Evolutionary conservation across 768 basidiomycete species (phyloP).

Genomic region (Amanita thiersii): DNA sequence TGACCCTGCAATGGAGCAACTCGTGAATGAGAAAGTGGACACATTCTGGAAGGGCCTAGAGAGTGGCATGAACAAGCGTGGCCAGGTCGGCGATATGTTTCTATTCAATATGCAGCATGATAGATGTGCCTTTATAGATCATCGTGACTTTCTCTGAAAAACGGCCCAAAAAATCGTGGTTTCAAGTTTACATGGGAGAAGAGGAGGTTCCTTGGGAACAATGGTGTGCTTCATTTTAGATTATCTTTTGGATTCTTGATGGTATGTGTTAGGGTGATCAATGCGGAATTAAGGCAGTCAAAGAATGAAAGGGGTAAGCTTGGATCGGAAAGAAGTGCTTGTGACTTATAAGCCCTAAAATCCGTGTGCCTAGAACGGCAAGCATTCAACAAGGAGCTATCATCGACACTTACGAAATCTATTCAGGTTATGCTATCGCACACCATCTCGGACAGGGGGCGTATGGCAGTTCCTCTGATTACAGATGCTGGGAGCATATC

Average conservation of each 20-base stretch:
- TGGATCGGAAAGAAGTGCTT: background rate
- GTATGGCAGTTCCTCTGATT: slow-evolving; percentile 69
- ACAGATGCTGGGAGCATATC: slow-evolving; percentile 72
- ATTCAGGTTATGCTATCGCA: slow-evolving; percentile 66
- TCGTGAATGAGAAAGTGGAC: slow-evolving; percentile 72
- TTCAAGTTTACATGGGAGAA: slow-evolving; percentile 59
- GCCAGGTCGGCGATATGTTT: slow-evolving; percentile 42
- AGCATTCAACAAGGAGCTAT: slow-evolving; percentile 51
- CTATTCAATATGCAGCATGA: background rate
- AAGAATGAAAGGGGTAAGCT: slow-evolving; percentile 49
- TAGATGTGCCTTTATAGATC: slow-evolving; percentile 34
- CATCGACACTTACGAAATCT: slow-evolving; percentile 54
- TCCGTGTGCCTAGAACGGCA: slow-evolving; percentile 25
- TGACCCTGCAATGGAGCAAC: slow-evolving; percentile 61
- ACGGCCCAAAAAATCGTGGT: slow-evolving; percentile 73
- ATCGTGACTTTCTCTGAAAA: slow-evolving; percentile 72
- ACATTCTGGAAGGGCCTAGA: slow-evolving; percentile 75
- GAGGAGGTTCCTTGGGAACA: slow-evolving; percentile 87
- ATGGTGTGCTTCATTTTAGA: slow-evolving; percentile 37
- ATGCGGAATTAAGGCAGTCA: slow-evolving; percentile 71
- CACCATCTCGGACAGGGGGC: slow-evolving; percentile 72
- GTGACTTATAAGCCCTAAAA: too few species aligned
- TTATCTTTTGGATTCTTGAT: background rate
- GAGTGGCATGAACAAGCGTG: slow-evolving; percentile 49
- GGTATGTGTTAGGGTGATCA: slow-evolving; percentile 61